phyloP scores from a whole-genome alignment of 352 stramenopile species.

The Globisporangium alternatum region DNA sequence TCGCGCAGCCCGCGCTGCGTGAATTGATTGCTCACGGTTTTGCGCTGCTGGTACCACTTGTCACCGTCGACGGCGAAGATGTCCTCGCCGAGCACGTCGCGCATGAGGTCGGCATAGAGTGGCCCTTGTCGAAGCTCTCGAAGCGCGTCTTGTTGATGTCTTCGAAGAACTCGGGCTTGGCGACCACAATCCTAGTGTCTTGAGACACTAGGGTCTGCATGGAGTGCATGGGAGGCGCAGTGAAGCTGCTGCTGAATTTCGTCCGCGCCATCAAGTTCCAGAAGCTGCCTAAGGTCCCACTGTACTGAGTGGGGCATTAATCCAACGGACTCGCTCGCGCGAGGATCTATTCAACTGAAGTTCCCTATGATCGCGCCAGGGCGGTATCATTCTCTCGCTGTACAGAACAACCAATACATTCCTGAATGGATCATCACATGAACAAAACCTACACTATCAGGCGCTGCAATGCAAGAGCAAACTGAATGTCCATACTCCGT shows the following conservation, averaged over 20 bases:
- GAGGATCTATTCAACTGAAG: too few species aligned
- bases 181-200: not conserved
- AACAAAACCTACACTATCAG: not conserved
- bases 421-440: not conserved
- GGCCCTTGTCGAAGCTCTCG: not conserved
- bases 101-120: conserved; percentile 14
- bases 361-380: too few species aligned
- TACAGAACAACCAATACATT: not conserved
- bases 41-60: conserved; percentile 29
- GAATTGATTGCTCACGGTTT: conserved; percentile 30
- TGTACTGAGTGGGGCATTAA: not conserved
- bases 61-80: conserved; percentile 31
- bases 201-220: not conserved
- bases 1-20: conserved; percentile 24
- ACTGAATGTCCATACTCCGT: not conserved
- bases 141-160: not conserved
- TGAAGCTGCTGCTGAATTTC: not conserved
- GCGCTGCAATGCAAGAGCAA: not conserved
- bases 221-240: not conserved
- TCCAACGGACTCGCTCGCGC: not conserved
- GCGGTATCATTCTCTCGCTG: too few species aligned
- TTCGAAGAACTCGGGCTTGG: not conserved
- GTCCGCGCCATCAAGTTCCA: not conserved
- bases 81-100: conserved; percentile 23
- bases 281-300: not conserved